A percentile compares a stretch with the other conserved stretches of the same genome.
Evolutionary conservation across 768 basidiomycete genomes (phyloP).

Genomic region (Tubosaeta sp.): DNA sequence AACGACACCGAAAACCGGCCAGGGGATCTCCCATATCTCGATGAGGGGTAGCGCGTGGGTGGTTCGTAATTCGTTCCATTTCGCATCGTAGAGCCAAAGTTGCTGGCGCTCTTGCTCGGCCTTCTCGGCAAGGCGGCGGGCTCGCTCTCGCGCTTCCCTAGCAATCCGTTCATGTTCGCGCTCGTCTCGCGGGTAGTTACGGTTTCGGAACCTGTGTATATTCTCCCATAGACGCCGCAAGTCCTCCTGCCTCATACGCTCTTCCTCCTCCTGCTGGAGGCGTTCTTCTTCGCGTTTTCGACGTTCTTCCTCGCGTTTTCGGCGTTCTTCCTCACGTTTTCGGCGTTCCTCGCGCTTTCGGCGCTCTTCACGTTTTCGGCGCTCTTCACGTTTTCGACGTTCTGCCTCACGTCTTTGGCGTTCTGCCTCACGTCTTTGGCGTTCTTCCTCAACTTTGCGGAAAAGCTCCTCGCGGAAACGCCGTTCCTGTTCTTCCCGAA

Average conservation of each 20-base stretch:
- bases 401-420: too few species aligned
- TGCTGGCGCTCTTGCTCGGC: slow-evolving; percentile 7
- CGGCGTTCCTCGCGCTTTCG: not conserved
- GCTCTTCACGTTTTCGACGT: too few species aligned
- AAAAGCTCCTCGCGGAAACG: slow-evolving; percentile 6
- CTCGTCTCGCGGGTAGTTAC: too few species aligned
- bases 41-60: slow-evolving; percentile 16
- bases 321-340: not conserved
- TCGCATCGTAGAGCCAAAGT: slow-evolving; percentile 29
- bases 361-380: too few species aligned
- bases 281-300: not conserved
- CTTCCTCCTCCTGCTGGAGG: not conserved
- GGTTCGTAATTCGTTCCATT: slow-evolving; percentile 35
- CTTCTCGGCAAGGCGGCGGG: slow-evolving; percentile 9
- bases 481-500: slow-evolving; percentile 22
- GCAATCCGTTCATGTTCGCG: not conserved
- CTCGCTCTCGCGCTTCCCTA: slow-evolving; percentile 9
- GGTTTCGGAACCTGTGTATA: not conserved
- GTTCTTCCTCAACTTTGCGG: slow-evolving; percentile 12
- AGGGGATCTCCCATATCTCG: slow-evolving; percentile 37
- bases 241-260: slow-evolving; percentile 4
- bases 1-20: slow-evolving; percentile 37
- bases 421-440: slow-evolving; percentile 7
- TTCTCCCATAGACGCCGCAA: slow-evolving; percentile 17
- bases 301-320: not conserved